Evolutionary conservation across 805 yeast genomes (phyloP).

Genomic region (Suhomyces pyralidae): DNA sequence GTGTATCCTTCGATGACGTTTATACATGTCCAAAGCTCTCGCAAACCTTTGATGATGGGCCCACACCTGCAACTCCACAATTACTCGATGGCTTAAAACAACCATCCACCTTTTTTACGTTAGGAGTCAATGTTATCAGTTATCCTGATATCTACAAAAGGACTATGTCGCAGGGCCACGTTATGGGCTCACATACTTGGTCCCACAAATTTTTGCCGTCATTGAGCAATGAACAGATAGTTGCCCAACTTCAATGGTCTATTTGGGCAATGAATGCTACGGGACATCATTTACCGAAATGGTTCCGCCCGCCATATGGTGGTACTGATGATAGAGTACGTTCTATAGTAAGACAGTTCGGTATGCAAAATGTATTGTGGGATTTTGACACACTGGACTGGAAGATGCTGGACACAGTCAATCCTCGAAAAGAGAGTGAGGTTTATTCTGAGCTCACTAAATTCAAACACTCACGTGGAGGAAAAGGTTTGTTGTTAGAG

Average conservation of each 20-base stretch:
- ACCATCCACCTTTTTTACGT: slow-evolving; percentile 76
- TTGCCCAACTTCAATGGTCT: slow-evolving; percentile 92
- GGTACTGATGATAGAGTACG: slow-evolving; percentile 88
- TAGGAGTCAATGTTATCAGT: slow-evolving; percentile 77
- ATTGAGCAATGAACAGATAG: slow-evolving; percentile 72
- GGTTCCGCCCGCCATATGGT: slow-evolving; percentile 97
- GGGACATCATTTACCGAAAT: slow-evolving; percentile 78
- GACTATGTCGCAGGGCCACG: slow-evolving; percentile 62
- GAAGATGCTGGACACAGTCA: slow-evolving; percentile 50
- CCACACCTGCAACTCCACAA: slow-evolving; percentile 65
- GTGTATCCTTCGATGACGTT: slow-evolving; percentile 74
- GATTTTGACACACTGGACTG: slow-evolving; percentile 90
- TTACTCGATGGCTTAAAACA: slow-evolving; percentile 51
- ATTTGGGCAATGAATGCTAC: slow-evolving; percentile 98
- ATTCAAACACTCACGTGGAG: slow-evolving; percentile 42
- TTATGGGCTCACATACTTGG: slow-evolving; percentile 91
- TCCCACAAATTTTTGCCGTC: slow-evolving; percentile 82
- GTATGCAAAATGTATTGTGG: slow-evolving; percentile 88
- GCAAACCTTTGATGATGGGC: slow-evolving; percentile 96
- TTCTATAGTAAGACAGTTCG: slow-evolving; percentile 74
- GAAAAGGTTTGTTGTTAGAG: slow-evolving; percentile 72
- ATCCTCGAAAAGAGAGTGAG: slow-evolving; percentile 45
- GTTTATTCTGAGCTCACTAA: slow-evolving; percentile 53
- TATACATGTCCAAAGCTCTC: slow-evolving; percentile 69
- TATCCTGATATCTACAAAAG: slow-evolving; percentile 69